Conservation (phyloP, 2,329 filamentous ascomycete species). For the Stachybotrys elegans region DNA sequence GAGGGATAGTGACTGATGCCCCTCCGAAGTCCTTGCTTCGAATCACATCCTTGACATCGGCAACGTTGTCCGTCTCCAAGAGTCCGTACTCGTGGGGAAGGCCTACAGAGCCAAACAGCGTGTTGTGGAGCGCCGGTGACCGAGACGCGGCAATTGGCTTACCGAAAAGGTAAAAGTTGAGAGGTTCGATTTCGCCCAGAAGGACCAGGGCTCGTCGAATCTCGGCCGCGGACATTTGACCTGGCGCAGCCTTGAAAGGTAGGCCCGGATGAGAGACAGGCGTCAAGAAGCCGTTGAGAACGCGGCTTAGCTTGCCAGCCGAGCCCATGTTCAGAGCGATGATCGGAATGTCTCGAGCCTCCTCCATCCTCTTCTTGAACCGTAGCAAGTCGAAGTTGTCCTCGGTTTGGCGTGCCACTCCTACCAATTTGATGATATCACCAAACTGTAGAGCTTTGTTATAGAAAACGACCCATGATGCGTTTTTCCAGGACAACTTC, state of each 20-base stretch:
- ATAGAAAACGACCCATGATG: slow-evolving; percentile 87
- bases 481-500: slow-evolving; percentile 79
- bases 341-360: slow-evolving; percentile 72
- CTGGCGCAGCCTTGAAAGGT: slow-evolving; percentile 91
- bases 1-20: slow-evolving; percentile 89
- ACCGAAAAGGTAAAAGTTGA: slow-evolving; percentile 83
- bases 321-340: slow-evolving; percentile 96
- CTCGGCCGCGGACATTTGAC: slow-evolving; percentile 84
- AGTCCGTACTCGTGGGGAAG: slow-evolving; percentile 78
- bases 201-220: slow-evolving; percentile 75
- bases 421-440: slow-evolving; percentile 91
- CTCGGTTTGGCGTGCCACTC: slow-evolving; percentile 66
- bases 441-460: slow-evolving; percentile 86
- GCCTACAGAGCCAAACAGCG: slow-evolving; percentile 69
- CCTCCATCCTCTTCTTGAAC: slow-evolving; percentile 74
- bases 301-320: slow-evolving; percentile 79
- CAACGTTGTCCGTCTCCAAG: slow-evolving; percentile 65
- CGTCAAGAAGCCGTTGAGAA: slow-evolving; percentile 89
- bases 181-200: slow-evolving; percentile 70
- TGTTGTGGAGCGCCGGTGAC: slow-evolving; percentile 86
- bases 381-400: slow-evolving; percentile 82
- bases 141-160: slow-evolving; percentile 76
- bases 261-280: slow-evolving; percentile 85
- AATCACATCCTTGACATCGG: slow-evolving; percentile 61
- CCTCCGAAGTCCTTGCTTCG: slow-evolving; percentile 75